Conservation (phyloP, 1,284 basidiomycete genomes). For the Papiliotrema fonsecae region DNA sequence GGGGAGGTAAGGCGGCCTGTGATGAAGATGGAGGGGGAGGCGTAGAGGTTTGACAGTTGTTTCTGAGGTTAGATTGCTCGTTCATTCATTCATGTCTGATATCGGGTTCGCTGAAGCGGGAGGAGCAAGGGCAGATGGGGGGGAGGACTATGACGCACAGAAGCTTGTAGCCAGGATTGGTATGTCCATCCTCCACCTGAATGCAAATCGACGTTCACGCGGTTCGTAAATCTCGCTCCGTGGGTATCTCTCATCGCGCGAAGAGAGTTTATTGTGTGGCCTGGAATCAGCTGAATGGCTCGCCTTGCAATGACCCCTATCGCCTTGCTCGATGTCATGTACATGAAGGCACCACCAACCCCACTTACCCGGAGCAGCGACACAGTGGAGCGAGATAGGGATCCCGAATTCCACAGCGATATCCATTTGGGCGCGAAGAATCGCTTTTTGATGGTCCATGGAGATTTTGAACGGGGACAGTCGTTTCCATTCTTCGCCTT, state of each 20-base stretch:
- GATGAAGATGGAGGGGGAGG: slow-evolving; percentile 49
- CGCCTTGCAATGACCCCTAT: no score
- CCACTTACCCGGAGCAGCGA: slow-evolving; percentile 40
- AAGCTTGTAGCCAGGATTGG: slow-evolving; percentile 29
- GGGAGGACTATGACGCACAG: slow-evolving; percentile 16
- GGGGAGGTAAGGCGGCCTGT: slow-evolving; percentile 42
- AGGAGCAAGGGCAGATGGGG: neutral
- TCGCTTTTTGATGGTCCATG: slow-evolving; percentile 45
- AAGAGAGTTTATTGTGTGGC: slow-evolving; percentile 45
- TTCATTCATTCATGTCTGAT: no score
- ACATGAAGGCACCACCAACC: no score
- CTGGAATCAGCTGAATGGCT: slow-evolving; percentile 13
- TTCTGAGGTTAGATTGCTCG: slow-evolving; percentile 1
- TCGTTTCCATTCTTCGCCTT: slow-evolving; percentile 23
- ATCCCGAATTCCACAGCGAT: slow-evolving; percentile 45
- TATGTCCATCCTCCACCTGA: slow-evolving; percentile 45
- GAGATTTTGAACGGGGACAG: slow-evolving; percentile 46
- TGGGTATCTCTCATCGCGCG: slow-evolving; percentile 27
- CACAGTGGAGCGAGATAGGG: slow-evolving; percentile 49
- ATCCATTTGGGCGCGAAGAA: slow-evolving; percentile 46
- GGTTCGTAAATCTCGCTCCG: slow-evolving; percentile 24
- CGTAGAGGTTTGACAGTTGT: slow-evolving; percentile 46
- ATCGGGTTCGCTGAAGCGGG: no score
- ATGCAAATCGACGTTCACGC: slow-evolving; percentile 47
- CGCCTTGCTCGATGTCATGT: no score